These are phyloP conservation scores for Jamesozyma hellenica DNA, from an alignment of 805 yeast genomes.

Conservation along the genomic window DNA sequence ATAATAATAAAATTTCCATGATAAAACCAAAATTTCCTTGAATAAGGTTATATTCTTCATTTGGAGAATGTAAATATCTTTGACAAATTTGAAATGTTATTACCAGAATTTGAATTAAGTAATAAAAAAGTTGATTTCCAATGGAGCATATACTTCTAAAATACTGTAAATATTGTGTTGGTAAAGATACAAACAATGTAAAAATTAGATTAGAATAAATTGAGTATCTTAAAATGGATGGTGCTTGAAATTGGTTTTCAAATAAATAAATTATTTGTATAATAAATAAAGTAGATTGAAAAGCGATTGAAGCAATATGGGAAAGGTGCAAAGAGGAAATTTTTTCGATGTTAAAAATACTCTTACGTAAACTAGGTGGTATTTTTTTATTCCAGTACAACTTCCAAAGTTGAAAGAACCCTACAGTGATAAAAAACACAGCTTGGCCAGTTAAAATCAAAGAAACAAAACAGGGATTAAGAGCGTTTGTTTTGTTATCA, in stretches of 20 bases:
- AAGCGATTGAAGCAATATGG: slow-evolving; percentile 16
- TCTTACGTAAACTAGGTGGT: slow-evolving; percentile 12
- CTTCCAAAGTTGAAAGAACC: slow-evolving; percentile 15
- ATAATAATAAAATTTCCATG: slow-evolving; percentile 23
- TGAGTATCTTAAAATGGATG: slow-evolving; percentile 9
- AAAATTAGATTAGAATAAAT: slow-evolving; percentile 13
- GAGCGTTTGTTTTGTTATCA: slow-evolving; percentile 26
- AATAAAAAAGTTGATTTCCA: slow-evolving; percentile 25
- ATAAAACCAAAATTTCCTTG: slow-evolving; percentile 12
- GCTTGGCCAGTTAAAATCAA: slow-evolving; percentile 10
- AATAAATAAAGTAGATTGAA: slow-evolving; percentile 12
- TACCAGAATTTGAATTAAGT: slow-evolving; percentile 13
- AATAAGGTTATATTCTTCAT: slow-evolving; percentile 16
- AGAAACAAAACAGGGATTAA: slow-evolving; percentile 30
- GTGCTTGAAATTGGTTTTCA: neutral
- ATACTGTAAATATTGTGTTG: slow-evolving; percentile 22
- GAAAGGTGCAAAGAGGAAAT: slow-evolving; percentile 12
- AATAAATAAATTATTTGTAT: slow-evolving; percentile 8
- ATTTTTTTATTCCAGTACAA: slow-evolving; percentile 10
- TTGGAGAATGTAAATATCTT: slow-evolving; percentile 12
- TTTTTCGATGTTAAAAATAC: slow-evolving; percentile 4
- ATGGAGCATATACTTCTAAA: slow-evolving; percentile 24
- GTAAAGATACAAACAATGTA: slow-evolving; percentile 16
- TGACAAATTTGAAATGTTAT: slow-evolving; percentile 19
- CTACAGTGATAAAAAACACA: slow-evolving; percentile 14